Percentiles rank a stretch among this genome's conserved stretches.
These are phyloP conservation scores for Oryza longistaminata DNA, from an alignment of 176 grass and related monocot genomes.

Conservation along the genomic window DNA sequence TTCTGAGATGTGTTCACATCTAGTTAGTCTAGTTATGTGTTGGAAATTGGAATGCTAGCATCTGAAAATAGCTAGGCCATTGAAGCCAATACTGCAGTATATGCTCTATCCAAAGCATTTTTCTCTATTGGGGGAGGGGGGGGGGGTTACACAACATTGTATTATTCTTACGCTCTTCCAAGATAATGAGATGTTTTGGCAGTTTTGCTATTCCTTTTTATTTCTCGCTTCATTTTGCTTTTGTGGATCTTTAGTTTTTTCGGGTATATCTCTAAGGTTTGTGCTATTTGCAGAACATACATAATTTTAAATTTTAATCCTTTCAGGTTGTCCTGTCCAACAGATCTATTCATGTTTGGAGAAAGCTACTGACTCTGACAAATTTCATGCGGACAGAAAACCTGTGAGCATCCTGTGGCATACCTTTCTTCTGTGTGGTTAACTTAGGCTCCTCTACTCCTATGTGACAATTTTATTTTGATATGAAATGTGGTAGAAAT, in stretches of 20 bases:
- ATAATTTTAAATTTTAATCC: constrained; percentile 20
- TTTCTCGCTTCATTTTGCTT: constrained; percentile 1
- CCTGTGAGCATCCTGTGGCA: constrained; percentile 44
- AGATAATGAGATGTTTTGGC: constrained; percentile 1
- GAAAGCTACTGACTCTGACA: constrained; percentile 18
- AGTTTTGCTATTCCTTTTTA: neutral
- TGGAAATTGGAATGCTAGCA: neutral
- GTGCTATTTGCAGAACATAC: constrained; percentile 1
- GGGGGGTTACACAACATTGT: neutral
- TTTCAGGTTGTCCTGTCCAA: constrained; percentile 48
- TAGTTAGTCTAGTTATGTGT: neutral
- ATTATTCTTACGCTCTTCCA: constrained; percentile 12
- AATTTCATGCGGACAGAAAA: constrained; percentile 37
- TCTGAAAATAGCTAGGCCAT: constrained; percentile 9
- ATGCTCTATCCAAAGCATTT: neutral
- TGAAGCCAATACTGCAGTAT: neutral
- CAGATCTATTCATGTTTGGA: constrained; percentile 34
- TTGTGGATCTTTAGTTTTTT: neutral
- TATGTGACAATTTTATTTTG: constrained; percentile 15
- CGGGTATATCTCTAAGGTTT: neutral
- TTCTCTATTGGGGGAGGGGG: neutral
- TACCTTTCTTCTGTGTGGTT: neutral
- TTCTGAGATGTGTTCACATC: neutral
- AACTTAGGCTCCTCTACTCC: neutral
- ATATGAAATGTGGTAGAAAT: constrained; percentile 9